Evolutionary conservation across 1,284 basidiomycete genomes (phyloP), one percentile per base, ranked within the genome.

Genomic region (Leccinum fallax): DNA sequence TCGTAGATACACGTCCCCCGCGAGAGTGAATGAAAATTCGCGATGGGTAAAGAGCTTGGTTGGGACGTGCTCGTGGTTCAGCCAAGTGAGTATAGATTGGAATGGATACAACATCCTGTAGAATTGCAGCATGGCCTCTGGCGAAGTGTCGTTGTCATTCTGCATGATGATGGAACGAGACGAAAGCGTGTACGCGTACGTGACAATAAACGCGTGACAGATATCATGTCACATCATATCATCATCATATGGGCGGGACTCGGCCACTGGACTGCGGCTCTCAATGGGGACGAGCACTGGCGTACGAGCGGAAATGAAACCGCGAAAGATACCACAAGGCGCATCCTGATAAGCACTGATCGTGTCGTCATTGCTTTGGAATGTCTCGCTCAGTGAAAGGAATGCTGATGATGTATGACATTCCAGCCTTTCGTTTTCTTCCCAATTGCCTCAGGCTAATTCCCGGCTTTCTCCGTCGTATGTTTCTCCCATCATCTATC

Each of bases 1-100:
- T 10, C 97, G 91, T 60, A 99, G 82, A 75, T 99, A 98, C 5
- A 94, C 89, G 68, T 98, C 96, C 62, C 92, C 92, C 58, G 85
- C 85, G 15, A 99, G 85, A 2, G 96, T 98, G 74, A 98, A 97
- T n/a, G 97, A 92, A 74, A 99, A 97, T 76, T 99, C 97, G 72
- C 97, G 90, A 72, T 98, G 87, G 6, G 93, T 92, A 78, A 93
- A 97, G 58, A 93, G 85, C 65, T 86, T 86, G 13, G 84, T 82
- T 5, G 89, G 85, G 65, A 83, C 79, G 64, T 93, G 90, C 63
- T 92, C 92, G 67, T 98, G 96, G 74, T 98, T 98, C 28, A 99
- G 83, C 97, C 97, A 99, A 66, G 85, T 84, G 79, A 90, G 98
- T 69, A 98, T 85, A 4, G 94, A 90, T 75, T 94, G 93, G 84